Percentiles rank a stretch among this genome's conserved stretches.
phyloP scores from a whole-genome alignment of 805 yeast genomes.

The Candida vaughaniae region DNA sequence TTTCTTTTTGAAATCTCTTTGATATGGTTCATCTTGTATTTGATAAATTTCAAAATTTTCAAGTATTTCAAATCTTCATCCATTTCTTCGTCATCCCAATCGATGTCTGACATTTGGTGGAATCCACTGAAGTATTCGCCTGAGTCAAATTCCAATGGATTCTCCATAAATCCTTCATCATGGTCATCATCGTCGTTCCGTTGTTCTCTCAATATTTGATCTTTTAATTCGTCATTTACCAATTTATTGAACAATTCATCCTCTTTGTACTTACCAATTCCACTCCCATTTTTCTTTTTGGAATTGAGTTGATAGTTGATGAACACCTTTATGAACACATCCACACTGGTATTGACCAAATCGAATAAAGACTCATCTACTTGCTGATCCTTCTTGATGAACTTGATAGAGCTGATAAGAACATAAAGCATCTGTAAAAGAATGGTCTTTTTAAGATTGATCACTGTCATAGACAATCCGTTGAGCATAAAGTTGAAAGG shows the following conservation, averaged over 20 bases:
- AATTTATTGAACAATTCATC: conserved; percentile 37
- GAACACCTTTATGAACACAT: conserved; percentile 35
- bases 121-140: conserved; percentile 12
- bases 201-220: conserved; percentile 34
- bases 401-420: conserved; percentile 38
- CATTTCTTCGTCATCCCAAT: conserved; percentile 49
- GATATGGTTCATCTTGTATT: conserved; percentile 29
- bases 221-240: conserved; percentile 38
- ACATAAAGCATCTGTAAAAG: conserved; percentile 43
- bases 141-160: conserved; percentile 23
- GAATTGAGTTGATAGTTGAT: conserved; percentile 36
- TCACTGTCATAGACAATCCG: conserved; percentile 42
- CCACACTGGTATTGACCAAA: conserved; percentile 25
- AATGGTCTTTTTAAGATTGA: conserved; percentile 42
- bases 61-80: conserved; percentile 46
- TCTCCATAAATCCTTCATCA: conserved; percentile 21
- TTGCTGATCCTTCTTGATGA: conserved; percentile 24
- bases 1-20: conserved; percentile 11
- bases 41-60: conserved; percentile 40
- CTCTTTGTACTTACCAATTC: conserved; percentile 25
- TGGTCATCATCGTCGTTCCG: conserved; percentile 31
- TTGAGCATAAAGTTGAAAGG: conserved; percentile 43
- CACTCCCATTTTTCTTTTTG: conserved; percentile 12
- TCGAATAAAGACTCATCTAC: conserved; percentile 12
- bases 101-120: conserved; percentile 25